A percentile compares a stretch with the other conserved stretches of the same genome.
Evolutionary conservation across 257 asterid species (phyloP).

Genomic region (Solanum sejunctum): DNA sequence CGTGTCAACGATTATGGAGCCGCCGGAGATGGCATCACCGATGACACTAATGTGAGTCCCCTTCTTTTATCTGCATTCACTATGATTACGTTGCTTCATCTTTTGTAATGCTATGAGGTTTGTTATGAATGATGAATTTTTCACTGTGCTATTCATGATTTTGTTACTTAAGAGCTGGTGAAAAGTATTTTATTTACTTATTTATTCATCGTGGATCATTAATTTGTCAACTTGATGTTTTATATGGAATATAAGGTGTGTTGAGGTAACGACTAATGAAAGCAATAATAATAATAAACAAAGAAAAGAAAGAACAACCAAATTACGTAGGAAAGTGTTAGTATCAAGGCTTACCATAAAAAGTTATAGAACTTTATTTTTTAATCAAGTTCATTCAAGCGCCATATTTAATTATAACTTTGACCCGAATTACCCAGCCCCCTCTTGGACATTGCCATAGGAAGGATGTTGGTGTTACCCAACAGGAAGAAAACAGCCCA

Average conservation of each 20-base stretch:
- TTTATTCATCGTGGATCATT: background rate
- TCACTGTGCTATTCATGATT: background rate
- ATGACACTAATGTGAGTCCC: slow-evolving; percentile 21
- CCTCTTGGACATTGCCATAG: no score
- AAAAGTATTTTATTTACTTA: background rate
- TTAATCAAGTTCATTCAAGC: no score
- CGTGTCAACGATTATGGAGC: slow-evolving; percentile 24
- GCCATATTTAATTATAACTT: no score
- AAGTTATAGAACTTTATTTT: no score
- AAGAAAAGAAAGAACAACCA: background rate
- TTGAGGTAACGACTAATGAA: background rate
- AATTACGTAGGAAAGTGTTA: no score
- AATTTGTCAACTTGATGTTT: background rate
- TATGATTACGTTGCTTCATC: background rate
- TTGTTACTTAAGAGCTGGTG: background rate
- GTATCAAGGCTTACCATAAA: no score
- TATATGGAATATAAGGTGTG: background rate
- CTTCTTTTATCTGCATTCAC: background rate
- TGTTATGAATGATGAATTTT: background rate
- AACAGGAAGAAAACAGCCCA: background rate
- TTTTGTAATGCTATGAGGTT: background rate
- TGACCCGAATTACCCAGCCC: no score
- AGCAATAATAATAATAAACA: background rate
- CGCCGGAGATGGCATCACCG: slow-evolving; percentile 19
- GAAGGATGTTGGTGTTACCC: no score